These are phyloP conservation scores for Hypomyces rosellus DNA, from an alignment of 2,329 filamentous ascomycete genomes.

Conservation along the genomic window DNA sequence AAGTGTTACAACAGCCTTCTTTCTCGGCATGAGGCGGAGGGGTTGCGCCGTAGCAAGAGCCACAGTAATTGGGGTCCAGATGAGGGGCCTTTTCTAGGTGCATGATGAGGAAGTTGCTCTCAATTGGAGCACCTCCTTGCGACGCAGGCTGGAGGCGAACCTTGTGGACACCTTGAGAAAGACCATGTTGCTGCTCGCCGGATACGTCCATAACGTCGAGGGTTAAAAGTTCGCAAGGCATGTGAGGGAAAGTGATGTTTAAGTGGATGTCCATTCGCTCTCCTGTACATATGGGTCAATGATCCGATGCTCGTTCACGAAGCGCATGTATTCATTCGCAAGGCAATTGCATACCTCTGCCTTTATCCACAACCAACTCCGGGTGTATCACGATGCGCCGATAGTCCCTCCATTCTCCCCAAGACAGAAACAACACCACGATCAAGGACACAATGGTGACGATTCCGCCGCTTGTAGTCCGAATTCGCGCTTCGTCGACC, in stretches of 20 bases:
- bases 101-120: constrained; percentile 61
- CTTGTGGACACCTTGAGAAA: constrained; percentile 88
- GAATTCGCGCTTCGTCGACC: constrained; percentile 92
- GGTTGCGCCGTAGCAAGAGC: constrained; percentile 81
- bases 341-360: constrained; percentile 59
- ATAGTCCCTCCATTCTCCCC: constrained; percentile 96
- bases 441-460: constrained; percentile 89
- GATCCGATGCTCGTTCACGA: not conserved
- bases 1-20: constrained; percentile 91
- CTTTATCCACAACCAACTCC: constrained; percentile 93
- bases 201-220: constrained; percentile 99
- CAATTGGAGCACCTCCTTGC: constrained; percentile 72
- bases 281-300: constrained; percentile 42
- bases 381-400: constrained; percentile 78
- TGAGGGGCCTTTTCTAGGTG: constrained; percentile 64
- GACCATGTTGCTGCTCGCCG: constrained; percentile 90
- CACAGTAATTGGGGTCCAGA: constrained; percentile 88
- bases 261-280: constrained; percentile 99
- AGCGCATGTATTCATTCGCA: too few species aligned
- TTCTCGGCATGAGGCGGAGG: constrained; percentile 67
- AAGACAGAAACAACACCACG: constrained; percentile 79
- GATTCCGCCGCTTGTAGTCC: constrained; percentile 90
- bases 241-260: constrained; percentile 89
- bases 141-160: constrained; percentile 67
- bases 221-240: constrained; percentile 92